Evolutionary conservation across 805 yeast genomes (phyloP).

Genomic region (Candida fluviatilis): DNA sequence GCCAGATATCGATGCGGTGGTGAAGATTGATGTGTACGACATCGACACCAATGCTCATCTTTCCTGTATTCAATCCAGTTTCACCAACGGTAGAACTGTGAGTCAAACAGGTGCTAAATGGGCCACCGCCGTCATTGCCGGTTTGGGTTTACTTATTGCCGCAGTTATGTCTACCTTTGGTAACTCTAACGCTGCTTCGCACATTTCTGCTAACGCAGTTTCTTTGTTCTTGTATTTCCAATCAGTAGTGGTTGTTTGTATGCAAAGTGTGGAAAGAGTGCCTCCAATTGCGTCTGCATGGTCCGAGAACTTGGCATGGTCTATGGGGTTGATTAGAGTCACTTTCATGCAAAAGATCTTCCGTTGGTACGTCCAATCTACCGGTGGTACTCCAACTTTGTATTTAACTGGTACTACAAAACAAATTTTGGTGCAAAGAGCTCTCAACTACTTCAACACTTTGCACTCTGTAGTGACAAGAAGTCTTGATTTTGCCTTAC

Average conservation of each 20-base stretch:
- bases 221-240: conserved; percentile 86
- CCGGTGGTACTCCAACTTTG: conserved; percentile 82
- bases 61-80: conserved; percentile 74
- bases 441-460: conserved; percentile 29
- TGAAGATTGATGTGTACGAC: conserved; percentile 48
- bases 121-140: conserved; percentile 91
- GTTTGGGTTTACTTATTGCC: conserved; percentile 79
- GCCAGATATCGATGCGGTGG: conserved; percentile 83
- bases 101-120: conserved; percentile 79
- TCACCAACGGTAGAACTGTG: conserved; percentile 77
- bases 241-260: conserved; percentile 74
- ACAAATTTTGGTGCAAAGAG: conserved; percentile 74
- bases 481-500: conserved; percentile 31
- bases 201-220: conserved; percentile 80
- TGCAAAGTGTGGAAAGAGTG: conserved; percentile 79
- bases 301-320: conserved; percentile 92
- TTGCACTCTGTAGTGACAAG: conserved; percentile 25
- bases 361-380: conserved; percentile 80
- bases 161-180: conserved; percentile 82
- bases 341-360: conserved; percentile 80
- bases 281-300: conserved; percentile 94
- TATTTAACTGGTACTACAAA: conserved; percentile 58
- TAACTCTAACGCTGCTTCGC: conserved; percentile 84
- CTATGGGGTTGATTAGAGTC: conserved; percentile 83
- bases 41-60: conserved; percentile 38